Percentiles rank a stretch among this genome's conserved stretches.
phyloP scores from a whole-genome alignment of 2,329 filamentous ascomycete genomes.

The Cladorrhinum sp. region DNA sequence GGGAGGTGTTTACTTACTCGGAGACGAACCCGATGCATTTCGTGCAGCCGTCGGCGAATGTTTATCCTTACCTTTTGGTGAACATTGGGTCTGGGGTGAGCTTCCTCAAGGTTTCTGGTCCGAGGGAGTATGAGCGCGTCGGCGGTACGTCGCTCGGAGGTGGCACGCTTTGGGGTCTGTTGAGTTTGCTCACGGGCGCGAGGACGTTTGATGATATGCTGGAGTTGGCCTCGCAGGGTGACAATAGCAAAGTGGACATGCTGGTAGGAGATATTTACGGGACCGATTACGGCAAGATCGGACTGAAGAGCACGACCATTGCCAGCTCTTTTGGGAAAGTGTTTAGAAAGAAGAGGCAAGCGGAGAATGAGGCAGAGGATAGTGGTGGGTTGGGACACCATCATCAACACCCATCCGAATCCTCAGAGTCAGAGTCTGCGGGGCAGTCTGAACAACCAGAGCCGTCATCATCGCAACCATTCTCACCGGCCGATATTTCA shows the following conservation, averaged over 20 bases:
- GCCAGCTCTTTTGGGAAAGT: constrained; percentile 97
- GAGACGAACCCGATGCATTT: constrained; percentile 90
- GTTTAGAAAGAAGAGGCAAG: constrained; percentile 84
- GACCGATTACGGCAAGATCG: constrained; percentile 92
- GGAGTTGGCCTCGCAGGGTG: constrained; percentile 81
- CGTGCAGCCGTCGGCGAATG: constrained; percentile 68
- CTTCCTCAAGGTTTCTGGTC: constrained; percentile 94
- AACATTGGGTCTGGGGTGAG: constrained; percentile 97
- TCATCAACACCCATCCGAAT: constrained; percentile 11
- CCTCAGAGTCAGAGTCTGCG: neutral
- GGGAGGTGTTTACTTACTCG: constrained; percentile 95
- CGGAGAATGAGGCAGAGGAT: constrained; percentile 75
- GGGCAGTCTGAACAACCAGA: constrained; percentile 9
- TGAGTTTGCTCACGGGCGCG: constrained; percentile 89
- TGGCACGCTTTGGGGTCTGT: constrained; percentile 94
- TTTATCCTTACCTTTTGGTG: constrained; percentile 95
- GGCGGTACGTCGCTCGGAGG: constrained; percentile 93
- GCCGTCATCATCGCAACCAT: constrained; percentile 43
- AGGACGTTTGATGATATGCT: constrained; percentile 98
- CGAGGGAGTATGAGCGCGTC: constrained; percentile 81
- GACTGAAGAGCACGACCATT: constrained; percentile 91
- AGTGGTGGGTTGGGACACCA: constrained; percentile 51
- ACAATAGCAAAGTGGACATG: constrained; percentile 93
- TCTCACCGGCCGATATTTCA: constrained; percentile 81
- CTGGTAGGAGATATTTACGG: constrained; percentile 98